Percentiles rank a stretch among this genome's conserved stretches.
phyloP scores from a whole-genome alignment of 176 grass and related monocot species.

The Rhynchospora tenuis region DNA sequence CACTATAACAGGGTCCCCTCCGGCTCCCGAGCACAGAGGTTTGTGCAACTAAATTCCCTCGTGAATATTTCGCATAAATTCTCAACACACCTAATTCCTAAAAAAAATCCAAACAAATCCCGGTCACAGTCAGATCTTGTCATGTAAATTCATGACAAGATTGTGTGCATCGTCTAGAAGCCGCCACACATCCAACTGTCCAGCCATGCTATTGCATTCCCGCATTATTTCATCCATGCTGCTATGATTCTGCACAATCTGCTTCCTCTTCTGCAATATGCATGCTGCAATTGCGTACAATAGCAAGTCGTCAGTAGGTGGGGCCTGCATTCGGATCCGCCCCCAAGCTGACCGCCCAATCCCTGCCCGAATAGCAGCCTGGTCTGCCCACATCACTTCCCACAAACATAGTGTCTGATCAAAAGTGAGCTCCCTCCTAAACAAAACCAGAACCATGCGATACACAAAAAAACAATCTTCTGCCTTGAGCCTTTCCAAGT shows the following conservation, averaged over 20 bases:
- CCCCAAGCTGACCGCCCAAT: conserved; percentile 43
- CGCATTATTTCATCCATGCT: conserved; percentile 52
- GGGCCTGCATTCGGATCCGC: conserved; percentile 29
- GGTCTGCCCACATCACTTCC: conserved; percentile 64
- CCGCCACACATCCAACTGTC: conserved; percentile 50
- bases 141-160: conserved; percentile 38
- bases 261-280: conserved; percentile 44
- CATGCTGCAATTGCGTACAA: conserved; percentile 47
- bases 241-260: conserved; percentile 38
- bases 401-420: conserved; percentile 46
- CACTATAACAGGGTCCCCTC: neutral
- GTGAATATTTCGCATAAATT: neutral
- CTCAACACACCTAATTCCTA: conserved; percentile 9
- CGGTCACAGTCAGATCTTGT: conserved; percentile 30
- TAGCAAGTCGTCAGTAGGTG: conserved; percentile 44
- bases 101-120: neutral
- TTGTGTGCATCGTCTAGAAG: conserved; percentile 43
- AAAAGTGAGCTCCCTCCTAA: conserved; percentile 45
- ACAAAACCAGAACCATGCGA: conserved; percentile 44
- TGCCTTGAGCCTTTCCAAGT: conserved; percentile 42
- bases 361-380: conserved; percentile 41
- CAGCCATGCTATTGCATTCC: conserved; percentile 47
- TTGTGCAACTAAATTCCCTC: neutral
- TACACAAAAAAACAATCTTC: conserved; percentile 55
- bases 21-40: neutral